Base-by-base conservation (phyloP, 441 rosid species). In the Isatis lusitanica region DNA sequence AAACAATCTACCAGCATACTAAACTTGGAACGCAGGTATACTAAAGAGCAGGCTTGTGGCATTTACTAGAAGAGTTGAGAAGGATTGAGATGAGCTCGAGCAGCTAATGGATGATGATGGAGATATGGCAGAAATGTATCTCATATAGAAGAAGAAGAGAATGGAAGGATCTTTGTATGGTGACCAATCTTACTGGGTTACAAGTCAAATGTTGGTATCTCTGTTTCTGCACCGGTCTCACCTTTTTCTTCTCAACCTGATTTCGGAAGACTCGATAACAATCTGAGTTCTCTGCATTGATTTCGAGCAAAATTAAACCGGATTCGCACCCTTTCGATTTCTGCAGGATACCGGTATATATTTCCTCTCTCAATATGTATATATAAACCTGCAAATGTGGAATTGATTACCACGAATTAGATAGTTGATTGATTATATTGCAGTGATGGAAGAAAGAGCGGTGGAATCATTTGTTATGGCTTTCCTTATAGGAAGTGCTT, bases 101-200 rank as follows among this genome's bases (percentile, higher is more conserved):
- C 98, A 96, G 83, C 89, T 96, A 48, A 93, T 96, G 99, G 99
- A 96, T 77, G 99, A 96, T 83, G 99, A 96, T 66, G 99, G 98
- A 46, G 99, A 96, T 79, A 93, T 95, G 99, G 99, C 99, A 5
- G 99, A 95, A 83, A 91, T 95, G 98, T 90, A 85, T 86, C 97
- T 95, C 17, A 93, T 97, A 3, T 98, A 95, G 82, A 95, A 95
- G 86, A 95, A 95, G 82, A 82, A 71, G 18, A 85, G 98, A 69
- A 86, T 88, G 91, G 99, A 93, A 65, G 82, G 96, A 28, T 76
- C 88, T 65, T 76, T 93, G 52, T 85, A 82, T 46, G 94, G 97
- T 48, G 99, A 95, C 66, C 99, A 81, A 68, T 90, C 47, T 12
- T 85, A 68, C 47, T 84, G 66, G 97, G 95, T 63, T 90, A 83